A percentile compares a stretch with the other conserved stretches of the same genome.
phyloP scores from a whole-genome alignment of 768 basidiomycete genomes.

The Dioszegia crocea region DNA sequence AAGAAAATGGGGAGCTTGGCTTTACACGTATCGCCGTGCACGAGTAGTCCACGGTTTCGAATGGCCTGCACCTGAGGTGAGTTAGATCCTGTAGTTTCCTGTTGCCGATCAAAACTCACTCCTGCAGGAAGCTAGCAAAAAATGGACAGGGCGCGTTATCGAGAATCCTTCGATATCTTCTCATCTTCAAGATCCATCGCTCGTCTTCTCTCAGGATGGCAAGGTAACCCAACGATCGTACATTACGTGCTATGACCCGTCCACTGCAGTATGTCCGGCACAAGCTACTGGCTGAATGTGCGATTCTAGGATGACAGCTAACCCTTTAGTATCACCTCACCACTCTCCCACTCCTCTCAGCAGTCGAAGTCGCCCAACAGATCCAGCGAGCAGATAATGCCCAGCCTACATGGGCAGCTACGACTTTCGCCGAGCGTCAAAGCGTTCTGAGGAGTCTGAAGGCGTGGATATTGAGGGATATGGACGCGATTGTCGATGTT shows the following conservation, averaged over 20 bases:
- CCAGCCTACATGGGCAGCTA: conserved; percentile 68
- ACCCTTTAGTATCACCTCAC: conserved; percentile 60
- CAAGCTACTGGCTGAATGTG: too few species aligned
- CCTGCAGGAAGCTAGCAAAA: conserved; percentile 24
- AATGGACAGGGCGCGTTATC: conserved; percentile 31
- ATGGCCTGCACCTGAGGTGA: conserved; percentile 60
- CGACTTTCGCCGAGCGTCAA: conserved; percentile 71
- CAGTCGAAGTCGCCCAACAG: conserved; percentile 67
- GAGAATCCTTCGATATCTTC: conserved; percentile 36
- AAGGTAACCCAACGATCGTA: conserved; percentile 53
- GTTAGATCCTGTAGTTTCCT: conserved; percentile 1
- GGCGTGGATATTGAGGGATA: conserved; percentile 89
- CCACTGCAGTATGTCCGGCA: conserved; percentile 61
- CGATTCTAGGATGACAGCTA: too few species aligned
- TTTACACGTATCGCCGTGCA: conserved; percentile 5
- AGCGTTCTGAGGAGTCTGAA: conserved; percentile 79
- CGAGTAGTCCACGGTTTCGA: background rate
- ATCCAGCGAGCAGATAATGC: conserved; percentile 64
- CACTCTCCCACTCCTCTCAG: conserved; percentile 71
- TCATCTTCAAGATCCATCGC: conserved; percentile 20
- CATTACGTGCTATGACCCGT: conserved; percentile 89
- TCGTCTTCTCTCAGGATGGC: conserved; percentile 20
- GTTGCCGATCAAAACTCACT: too few species aligned
- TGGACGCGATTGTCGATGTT: conserved; percentile 76
- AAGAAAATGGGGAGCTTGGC: background rate